These are phyloP conservation scores for Elaeis oleifera DNA, from an alignment of 202 grass and related monocot genomes.

Conservation along the genomic window DNA sequence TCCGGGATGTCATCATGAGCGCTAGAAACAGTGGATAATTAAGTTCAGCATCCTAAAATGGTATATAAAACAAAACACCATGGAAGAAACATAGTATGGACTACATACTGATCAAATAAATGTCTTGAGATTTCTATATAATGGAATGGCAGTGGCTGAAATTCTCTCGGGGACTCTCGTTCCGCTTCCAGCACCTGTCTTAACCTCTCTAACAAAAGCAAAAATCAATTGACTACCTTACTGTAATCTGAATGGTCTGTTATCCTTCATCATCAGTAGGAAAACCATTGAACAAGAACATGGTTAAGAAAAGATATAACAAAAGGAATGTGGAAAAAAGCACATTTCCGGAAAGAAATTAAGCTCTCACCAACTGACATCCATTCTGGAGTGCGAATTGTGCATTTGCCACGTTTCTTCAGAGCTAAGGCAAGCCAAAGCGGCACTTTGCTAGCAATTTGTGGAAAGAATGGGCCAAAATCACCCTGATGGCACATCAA, in stretches of 20 bases:
- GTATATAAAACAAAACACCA: not conserved
- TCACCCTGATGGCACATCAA: constrained; percentile 36
- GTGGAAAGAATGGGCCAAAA: constrained; percentile 78
- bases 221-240: not conserved
- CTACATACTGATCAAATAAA: constrained; percentile 80
- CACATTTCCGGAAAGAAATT: not conserved
- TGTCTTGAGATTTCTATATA: constrained; percentile 87
- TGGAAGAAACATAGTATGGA: not conserved
- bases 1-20: constrained; percentile 76
- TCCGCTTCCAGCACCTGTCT: constrained; percentile 80
- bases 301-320: too few species aligned
- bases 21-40: constrained; percentile 23
- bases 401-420: constrained; percentile 81
- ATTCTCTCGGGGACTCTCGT: constrained; percentile 91
- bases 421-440: constrained; percentile 78
- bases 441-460: constrained; percentile 74
- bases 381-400: constrained; percentile 62
- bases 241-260: too few species aligned
- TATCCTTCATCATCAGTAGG: too few species aligned
- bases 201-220: constrained; percentile 55
- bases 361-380: constrained; percentile 69
- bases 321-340: too few species aligned
- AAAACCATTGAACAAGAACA: too few species aligned
- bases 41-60: not conserved
- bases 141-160: constrained; percentile 86